Percentiles rank a stretch among this genome's conserved stretches.
Evolutionary conservation across 2,329 filamentous ascomycete genomes (phyloP).

Genomic region (Fusarium buxicola): DNA sequence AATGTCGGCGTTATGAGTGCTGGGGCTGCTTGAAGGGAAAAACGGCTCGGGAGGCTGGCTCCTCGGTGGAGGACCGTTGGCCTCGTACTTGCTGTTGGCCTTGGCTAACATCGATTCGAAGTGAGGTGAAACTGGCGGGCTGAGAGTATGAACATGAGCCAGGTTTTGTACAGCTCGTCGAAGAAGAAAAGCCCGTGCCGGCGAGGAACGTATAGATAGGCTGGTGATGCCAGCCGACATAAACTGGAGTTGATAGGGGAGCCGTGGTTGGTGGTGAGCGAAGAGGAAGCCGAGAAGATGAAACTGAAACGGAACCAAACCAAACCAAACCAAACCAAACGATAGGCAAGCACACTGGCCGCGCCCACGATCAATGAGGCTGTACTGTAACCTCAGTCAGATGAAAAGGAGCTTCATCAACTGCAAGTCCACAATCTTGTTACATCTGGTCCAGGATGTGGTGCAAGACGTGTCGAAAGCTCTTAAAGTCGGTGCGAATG

Average conservation of each 20-base stretch:
- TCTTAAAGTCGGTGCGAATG: constrained; percentile 18
- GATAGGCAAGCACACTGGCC: not conserved
- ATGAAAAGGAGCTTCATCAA: constrained; percentile 7
- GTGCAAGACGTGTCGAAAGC: constrained; percentile 31
- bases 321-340: not conserved
- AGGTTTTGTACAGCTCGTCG: constrained; percentile 40
- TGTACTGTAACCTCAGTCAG: constrained; percentile 4
- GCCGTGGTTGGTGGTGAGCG: constrained; percentile 1
- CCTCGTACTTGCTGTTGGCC: constrained; percentile 54
- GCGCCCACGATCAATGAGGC: not conserved
- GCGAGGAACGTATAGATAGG: constrained; percentile 53
- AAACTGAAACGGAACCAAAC: not conserved
- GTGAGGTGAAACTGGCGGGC: constrained; percentile 21
- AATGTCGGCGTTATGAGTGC: constrained; percentile 59
- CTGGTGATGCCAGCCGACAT: constrained; percentile 51
- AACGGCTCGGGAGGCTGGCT: constrained; percentile 61
- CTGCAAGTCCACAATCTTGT: constrained; percentile 16
- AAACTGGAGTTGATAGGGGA: constrained; percentile 38
- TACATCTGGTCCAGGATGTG: constrained; percentile 23
- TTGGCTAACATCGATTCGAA: constrained; percentile 52
- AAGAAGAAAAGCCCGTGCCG: constrained; percentile 47
- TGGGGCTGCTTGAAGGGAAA: constrained; percentile 68
- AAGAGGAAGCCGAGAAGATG: not conserved
- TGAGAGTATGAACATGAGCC: constrained; percentile 42
- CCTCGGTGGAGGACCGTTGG: constrained; percentile 51